These are phyloP conservation scores for Euphorbia lathyris DNA, from an alignment of 345 rosid species.

Conservation along the genomic window DNA sequence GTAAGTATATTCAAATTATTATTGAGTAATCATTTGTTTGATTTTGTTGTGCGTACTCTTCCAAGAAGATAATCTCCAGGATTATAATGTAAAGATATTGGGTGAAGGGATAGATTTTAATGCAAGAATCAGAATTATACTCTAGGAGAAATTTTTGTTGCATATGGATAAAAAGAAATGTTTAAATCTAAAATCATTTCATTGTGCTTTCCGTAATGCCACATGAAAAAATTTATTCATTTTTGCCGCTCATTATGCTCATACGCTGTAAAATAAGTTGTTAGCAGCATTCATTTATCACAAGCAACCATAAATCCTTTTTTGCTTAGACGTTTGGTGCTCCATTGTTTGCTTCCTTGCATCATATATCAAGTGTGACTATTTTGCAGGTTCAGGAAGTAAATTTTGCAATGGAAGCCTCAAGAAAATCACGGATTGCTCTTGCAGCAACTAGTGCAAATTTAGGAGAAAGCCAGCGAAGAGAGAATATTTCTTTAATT, in stretches of 20 bases:
- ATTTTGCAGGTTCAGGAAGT: conserved; percentile 71
- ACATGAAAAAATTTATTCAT: background rate
- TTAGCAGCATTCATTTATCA: background rate
- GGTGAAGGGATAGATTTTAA: background rate
- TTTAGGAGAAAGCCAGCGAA: conserved; percentile 47
- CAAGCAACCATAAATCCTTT: background rate
- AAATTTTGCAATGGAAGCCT: conserved; percentile 87
- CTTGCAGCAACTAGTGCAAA: conserved; percentile 54
- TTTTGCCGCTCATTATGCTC: background rate
- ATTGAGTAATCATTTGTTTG: background rate
- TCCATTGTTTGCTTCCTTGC: background rate
- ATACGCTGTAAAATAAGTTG: background rate
- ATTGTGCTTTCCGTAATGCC: background rate
- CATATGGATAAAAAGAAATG: background rate
- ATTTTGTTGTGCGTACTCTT: background rate
- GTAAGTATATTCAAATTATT: conserved; percentile 53
- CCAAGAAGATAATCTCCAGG: background rate
- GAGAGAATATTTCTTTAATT: conserved; percentile 60
- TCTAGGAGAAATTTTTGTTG: background rate
- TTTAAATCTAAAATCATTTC: background rate
- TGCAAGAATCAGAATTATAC: background rate
- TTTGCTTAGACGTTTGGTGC: background rate
- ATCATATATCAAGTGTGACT: conserved; percentile 14
- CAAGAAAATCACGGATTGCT: conserved; percentile 76
- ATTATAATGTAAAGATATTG: background rate